phyloP scores from a whole-genome alignment of 148 eudicot species.

The Hydrangea macrophylla region DNA sequence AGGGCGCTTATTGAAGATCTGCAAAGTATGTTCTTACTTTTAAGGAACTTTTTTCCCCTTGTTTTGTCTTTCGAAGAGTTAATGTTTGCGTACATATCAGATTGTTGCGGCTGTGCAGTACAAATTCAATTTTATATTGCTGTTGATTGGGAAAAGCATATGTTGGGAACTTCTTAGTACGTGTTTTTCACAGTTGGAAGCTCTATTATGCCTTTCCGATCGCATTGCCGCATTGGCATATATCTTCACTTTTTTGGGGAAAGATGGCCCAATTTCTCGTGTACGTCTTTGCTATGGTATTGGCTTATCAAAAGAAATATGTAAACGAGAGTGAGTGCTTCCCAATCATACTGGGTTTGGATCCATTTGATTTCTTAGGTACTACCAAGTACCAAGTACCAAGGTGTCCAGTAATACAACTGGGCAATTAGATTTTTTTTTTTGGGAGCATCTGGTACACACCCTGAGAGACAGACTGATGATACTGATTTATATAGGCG shows the following conservation, averaged over 20 bases:
- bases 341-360: not conserved
- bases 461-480: not conserved
- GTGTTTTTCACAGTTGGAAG: not conserved
- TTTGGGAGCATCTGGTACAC: not conserved
- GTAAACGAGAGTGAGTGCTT: not conserved
- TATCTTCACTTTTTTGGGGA: too few relatives aligned
- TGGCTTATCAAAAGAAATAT: not conserved
- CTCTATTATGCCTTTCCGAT: not conserved
- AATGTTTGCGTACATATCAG: not conserved
- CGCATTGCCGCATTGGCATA: too few relatives aligned
- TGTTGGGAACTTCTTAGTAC: too few relatives aligned
- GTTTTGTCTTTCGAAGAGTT: not conserved
- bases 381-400: not conserved
- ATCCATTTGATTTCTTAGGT: not conserved
- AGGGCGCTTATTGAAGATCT: slow-evolving; percentile 79
- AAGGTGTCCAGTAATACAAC: not conserved
- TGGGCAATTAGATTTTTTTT: not conserved
- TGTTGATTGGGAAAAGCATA: not conserved
- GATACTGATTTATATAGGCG: not conserved
- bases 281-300: not conserved
- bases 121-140: not conserved
- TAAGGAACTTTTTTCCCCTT: slow-evolving; percentile 4
- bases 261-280: too few relatives aligned
- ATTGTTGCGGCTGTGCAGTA: not conserved
- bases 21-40: slow-evolving; percentile 50